A percentile compares a stretch with the other conserved stretches of the same genome.
phyloP scores from a whole-genome alignment of 768 basidiomycete species.

The Gloeopeniophorella convolvens region DNA sequence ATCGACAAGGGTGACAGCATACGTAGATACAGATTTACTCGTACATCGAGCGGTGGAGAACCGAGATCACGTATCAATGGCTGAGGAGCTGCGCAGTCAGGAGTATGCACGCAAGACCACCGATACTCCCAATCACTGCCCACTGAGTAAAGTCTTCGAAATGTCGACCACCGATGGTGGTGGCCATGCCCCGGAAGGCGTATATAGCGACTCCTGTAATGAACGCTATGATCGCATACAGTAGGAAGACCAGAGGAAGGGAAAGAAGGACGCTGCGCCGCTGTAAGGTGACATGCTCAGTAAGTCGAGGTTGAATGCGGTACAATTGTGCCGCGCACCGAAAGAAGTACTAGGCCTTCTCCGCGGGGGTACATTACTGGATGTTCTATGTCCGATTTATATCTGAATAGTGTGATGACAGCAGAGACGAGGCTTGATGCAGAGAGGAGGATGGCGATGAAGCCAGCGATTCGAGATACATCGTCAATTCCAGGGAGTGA shows the following conservation, averaged over 20 bases:
- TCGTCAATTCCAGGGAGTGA: slow-evolving; percentile 69
- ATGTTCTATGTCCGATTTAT: slow-evolving; percentile 58
- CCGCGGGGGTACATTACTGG: slow-evolving; percentile 38
- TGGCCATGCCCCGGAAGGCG: slow-evolving; percentile 47
- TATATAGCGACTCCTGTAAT: slow-evolving; percentile 59
- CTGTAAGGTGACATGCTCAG: slow-evolving; percentile 28
- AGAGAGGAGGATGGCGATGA: slow-evolving; percentile 64
- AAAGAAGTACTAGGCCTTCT: slow-evolving; percentile 52
- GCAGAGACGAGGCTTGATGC: slow-evolving; percentile 63
- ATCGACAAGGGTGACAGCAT: too few species aligned
- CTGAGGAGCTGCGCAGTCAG: slow-evolving; percentile 39
- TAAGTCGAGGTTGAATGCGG: slow-evolving; percentile 6
- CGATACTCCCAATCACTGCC: slow-evolving; percentile 58
- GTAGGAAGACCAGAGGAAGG: slow-evolving; percentile 66
- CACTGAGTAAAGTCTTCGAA: slow-evolving; percentile 59
- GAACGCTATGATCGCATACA: slow-evolving; percentile 66
- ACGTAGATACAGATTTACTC: too few species aligned
- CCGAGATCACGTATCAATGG: slow-evolving; percentile 4
- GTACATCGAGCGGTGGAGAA: too few species aligned
- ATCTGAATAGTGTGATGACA: slow-evolving; percentile 61
- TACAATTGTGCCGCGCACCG: slow-evolving; percentile 31
- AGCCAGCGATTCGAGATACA: slow-evolving; percentile 53
- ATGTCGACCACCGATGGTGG: slow-evolving; percentile 35
- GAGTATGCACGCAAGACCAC: slow-evolving; percentile 56
- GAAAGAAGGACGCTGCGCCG: slow-evolving; percentile 60